phyloP scores from a whole-genome alignment of 2,329 filamentous ascomycete genomes.

The Chrysoporthe cubensis region DNA sequence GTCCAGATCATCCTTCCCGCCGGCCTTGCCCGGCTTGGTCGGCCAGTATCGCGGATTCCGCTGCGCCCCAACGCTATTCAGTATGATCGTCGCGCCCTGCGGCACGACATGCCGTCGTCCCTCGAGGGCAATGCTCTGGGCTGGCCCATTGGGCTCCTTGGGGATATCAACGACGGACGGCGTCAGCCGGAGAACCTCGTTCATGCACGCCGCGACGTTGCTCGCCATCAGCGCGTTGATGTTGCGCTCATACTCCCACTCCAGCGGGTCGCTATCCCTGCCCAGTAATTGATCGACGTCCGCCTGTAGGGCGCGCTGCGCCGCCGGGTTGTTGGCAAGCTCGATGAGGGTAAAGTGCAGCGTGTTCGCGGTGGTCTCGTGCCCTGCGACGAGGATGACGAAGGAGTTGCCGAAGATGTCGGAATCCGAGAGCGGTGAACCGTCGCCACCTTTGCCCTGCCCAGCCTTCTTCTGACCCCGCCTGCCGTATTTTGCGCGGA shows the following conservation, averaged over 20 bases:
- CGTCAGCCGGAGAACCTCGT: constrained; percentile 75
- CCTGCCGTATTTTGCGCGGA: constrained; percentile 46
- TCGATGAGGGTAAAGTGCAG: constrained; percentile 72
- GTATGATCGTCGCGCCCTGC: constrained; percentile 55
- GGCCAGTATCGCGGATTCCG: constrained; percentile 78
- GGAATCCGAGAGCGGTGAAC: constrained; percentile 54
- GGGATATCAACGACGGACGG: constrained; percentile 74
- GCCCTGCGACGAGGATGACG: constrained; percentile 71
- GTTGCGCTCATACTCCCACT: constrained; percentile 73
- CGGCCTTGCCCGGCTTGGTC: constrained; percentile 49
- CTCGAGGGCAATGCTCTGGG: constrained; percentile 62
- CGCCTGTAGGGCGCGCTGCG: constrained; percentile 68
- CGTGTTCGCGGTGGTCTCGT: constrained; percentile 79
- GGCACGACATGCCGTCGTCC: constrained; percentile 65
- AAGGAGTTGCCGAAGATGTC: constrained; percentile 77
- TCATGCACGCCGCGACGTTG: constrained; percentile 75
- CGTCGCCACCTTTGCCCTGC: constrained; percentile 30
- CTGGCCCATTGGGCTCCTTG: constrained; percentile 59
- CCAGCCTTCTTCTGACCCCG: constrained; percentile 28
- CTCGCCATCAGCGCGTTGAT: constrained; percentile 69
- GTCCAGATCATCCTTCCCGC: constrained; percentile 58
- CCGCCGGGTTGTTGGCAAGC: constrained; percentile 66
- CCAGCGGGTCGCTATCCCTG: constrained; percentile 52
- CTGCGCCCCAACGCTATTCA: constrained; percentile 62
- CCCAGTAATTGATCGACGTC: constrained; percentile 71